Percentiles rank a stretch among this genome's conserved stretches.
Evolutionary conservation across 2,329 filamentous ascomycete species (phyloP).

Genomic region (Fusarium sp.): DNA sequence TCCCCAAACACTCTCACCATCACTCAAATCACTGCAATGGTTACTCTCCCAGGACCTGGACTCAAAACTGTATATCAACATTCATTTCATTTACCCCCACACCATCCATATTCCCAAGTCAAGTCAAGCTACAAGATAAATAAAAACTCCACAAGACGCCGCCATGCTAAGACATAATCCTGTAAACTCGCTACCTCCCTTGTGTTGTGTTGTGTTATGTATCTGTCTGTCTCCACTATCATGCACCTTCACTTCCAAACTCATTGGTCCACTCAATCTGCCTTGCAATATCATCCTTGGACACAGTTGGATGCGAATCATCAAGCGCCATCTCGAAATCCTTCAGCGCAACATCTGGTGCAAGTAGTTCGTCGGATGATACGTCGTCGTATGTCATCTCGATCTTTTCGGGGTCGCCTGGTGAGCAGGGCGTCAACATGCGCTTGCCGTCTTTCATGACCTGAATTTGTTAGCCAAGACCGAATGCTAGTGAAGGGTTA

Average conservation of each 20-base stretch:
- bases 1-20: neutral
- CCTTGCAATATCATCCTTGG: constrained; percentile 81
- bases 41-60: neutral
- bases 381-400: constrained; percentile 97
- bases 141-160: constrained; percentile 42
- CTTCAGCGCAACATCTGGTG: constrained; percentile 87
- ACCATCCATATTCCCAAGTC: constrained; percentile 30
- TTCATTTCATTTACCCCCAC: constrained; percentile 26
- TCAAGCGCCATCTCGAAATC: constrained; percentile 96
- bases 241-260: constrained; percentile 90
- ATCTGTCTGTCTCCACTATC: constrained; percentile 46
- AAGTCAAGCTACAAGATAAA: constrained; percentile 26
- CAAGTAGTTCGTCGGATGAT: constrained; percentile 83
- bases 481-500: neutral
- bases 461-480: constrained; percentile 55
- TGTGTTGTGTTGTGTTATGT: neutral
- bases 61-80: neutral
- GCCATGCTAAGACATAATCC: constrained; percentile 43
- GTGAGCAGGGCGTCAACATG: constrained; percentile 90
- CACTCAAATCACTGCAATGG: neutral
- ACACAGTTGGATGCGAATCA: constrained; percentile 89
- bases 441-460: constrained; percentile 74
- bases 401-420: constrained; percentile 83
- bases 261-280: constrained; percentile 96
- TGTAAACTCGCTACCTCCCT: constrained; percentile 34